Evolutionary conservation across 345 rosid genomes (phyloP).

Genomic region (Eutrema heterophyllum): DNA sequence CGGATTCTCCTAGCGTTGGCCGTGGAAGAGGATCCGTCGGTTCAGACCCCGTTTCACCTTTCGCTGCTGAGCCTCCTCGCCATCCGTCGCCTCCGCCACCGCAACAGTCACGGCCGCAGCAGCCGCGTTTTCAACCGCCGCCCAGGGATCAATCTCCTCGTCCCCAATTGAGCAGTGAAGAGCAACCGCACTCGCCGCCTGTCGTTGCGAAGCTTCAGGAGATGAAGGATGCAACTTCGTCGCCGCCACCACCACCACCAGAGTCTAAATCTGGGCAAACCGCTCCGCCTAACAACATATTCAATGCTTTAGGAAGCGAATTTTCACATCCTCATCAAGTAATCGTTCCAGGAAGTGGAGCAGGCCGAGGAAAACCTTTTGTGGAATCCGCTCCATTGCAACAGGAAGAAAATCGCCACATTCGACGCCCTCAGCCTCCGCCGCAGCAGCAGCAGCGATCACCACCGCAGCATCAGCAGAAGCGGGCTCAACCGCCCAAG

Average conservation of each 20-base stretch:
- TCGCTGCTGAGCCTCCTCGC: conserved; percentile 13
- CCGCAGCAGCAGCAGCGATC: neutral
- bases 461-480: conserved; percentile 10
- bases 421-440: conserved; percentile 18
- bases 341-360: conserved; percentile 16
- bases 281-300: conserved; percentile 25
- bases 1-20: conserved; percentile 34
- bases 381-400: conserved; percentile 21
- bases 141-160: neutral
- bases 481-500: neutral
- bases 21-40: conserved; percentile 42
- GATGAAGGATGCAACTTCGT: neutral
- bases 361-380: conserved; percentile 53
- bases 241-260: neutral
- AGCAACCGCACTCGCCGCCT: conserved; percentile 21
- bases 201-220: conserved; percentile 29
- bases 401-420: conserved; percentile 55
- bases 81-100: conserved; percentile 9
- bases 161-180: neutral
- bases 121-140: neutral
- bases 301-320: conserved; percentile 30
- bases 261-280: conserved; percentile 14
- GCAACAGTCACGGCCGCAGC: neutral
- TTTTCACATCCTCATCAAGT: neutral
- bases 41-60: conserved; percentile 21